Evolutionary conservation across 805 yeast genomes (phyloP).

Genomic region (Yarrowia phangngaensis): DNA sequence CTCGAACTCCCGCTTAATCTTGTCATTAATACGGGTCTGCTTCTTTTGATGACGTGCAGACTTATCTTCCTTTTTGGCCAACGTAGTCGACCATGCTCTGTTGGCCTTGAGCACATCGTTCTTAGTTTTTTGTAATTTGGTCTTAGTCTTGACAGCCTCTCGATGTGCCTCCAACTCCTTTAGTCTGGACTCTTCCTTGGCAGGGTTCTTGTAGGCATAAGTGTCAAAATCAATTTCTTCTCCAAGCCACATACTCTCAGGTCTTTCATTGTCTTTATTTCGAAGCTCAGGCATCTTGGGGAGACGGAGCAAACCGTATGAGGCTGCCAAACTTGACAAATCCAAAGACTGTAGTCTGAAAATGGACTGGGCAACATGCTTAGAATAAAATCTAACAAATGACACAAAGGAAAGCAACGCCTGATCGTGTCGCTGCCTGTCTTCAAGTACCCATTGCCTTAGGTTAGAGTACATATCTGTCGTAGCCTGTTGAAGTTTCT

Average conservation of each 20-base stretch:
- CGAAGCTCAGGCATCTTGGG: slow-evolving; percentile 94
- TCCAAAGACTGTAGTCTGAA: slow-evolving; percentile 72
- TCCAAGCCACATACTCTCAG: slow-evolving; percentile 74
- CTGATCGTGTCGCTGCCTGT: slow-evolving; percentile 75
- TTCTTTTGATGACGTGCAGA: slow-evolving; percentile 63
- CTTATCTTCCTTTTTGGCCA: slow-evolving; percentile 57
- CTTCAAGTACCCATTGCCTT: slow-evolving; percentile 60
- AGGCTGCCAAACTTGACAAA: slow-evolving; percentile 62
- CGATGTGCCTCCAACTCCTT: slow-evolving; percentile 51
- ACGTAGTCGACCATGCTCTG: slow-evolving; percentile 76
- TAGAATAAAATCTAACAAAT: slow-evolving; percentile 75
- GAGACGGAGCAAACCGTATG: slow-evolving; percentile 75
- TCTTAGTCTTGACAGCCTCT: slow-evolving; percentile 32
- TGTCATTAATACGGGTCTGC: slow-evolving; percentile 62
- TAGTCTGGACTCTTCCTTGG: slow-evolving; percentile 59
- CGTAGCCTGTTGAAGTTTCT: slow-evolving; percentile 26
- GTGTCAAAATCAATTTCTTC: slow-evolving; percentile 61
- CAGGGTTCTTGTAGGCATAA: slow-evolving; percentile 59
- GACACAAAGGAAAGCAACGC: slow-evolving; percentile 80
- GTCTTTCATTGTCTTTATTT: slow-evolving; percentile 45
- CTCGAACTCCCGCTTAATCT: slow-evolving; percentile 43
- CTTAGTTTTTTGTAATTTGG: slow-evolving; percentile 41
- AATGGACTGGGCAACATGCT: slow-evolving; percentile 83
- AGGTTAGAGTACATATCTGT: slow-evolving; percentile 33
- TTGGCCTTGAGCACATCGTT: slow-evolving; percentile 43